phyloP scores from a whole-genome alignment of 208 protist species.

The Wallacemonas sp. region DNA sequence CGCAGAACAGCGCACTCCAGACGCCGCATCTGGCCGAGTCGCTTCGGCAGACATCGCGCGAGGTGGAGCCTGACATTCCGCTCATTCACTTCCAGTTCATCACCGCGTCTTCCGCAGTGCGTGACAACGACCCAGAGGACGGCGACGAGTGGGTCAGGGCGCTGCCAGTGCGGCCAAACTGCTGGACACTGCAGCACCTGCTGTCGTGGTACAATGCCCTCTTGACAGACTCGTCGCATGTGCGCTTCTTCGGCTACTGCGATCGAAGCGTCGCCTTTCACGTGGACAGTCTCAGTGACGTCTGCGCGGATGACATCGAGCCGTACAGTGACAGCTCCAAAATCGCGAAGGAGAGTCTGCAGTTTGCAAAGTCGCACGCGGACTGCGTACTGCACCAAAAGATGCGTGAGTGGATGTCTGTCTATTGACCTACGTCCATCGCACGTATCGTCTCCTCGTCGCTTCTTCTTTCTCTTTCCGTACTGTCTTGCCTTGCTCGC shows the following conservation, averaged over 20 bases:
- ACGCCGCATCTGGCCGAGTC: slow-evolving; percentile 23
- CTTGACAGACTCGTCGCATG: slow-evolving; percentile 33
- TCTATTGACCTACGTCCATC: slow-evolving; percentile 18
- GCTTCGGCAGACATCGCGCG: slow-evolving; percentile 21
- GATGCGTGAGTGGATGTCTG: slow-evolving; percentile 36
- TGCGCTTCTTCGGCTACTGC: slow-evolving; percentile 54
- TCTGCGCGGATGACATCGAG: slow-evolving; percentile 46
- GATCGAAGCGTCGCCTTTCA: slow-evolving; percentile 45
- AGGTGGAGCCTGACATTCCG: slow-evolving; percentile 55
- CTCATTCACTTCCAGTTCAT: slow-evolving; percentile 58
- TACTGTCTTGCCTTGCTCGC: not conserved
- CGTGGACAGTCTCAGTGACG: slow-evolving; percentile 27
- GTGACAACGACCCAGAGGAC: not conserved
- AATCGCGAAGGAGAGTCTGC: slow-evolving; percentile 11
- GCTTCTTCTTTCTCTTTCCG: slow-evolving; percentile 7
- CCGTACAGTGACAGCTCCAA: slow-evolving; percentile 17
- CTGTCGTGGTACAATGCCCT: slow-evolving; percentile 56
- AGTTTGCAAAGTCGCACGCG: slow-evolving; percentile 21
- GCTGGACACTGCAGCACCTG: slow-evolving; percentile 61
- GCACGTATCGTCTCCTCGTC: not conserved
- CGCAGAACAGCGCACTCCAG: slow-evolving; percentile 21
- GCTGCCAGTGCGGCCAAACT: not conserved
- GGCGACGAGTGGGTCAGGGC: not conserved
- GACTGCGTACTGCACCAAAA: slow-evolving; percentile 44
- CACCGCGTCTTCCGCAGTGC: not conserved